Evolutionary conservation across 2,329 filamentous ascomycete genomes (phyloP).

Genomic region (Acrodontium crateriforme): DNA sequence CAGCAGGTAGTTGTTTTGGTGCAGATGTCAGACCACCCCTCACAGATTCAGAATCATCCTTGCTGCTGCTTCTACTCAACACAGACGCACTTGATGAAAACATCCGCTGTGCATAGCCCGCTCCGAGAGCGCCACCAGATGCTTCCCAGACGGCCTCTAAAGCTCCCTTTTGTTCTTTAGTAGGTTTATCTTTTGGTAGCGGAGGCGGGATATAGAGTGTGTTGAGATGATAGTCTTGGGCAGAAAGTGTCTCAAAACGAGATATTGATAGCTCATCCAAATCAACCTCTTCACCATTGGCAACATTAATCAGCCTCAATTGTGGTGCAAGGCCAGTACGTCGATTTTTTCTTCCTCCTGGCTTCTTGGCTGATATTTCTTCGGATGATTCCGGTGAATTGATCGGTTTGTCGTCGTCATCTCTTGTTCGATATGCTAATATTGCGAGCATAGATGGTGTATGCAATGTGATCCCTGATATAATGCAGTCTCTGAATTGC

Average conservation of each 20-base stretch:
- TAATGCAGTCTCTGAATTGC: slow-evolving; percentile 83
- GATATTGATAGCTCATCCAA: slow-evolving; percentile 77
- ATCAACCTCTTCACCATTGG: slow-evolving; percentile 69
- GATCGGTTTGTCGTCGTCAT: slow-evolving; percentile 48
- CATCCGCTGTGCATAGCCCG: slow-evolving; percentile 63
- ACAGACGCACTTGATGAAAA: slow-evolving; percentile 81
- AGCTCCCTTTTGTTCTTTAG: slow-evolving; percentile 46
- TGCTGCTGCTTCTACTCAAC: slow-evolving; percentile 29
- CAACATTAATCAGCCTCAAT: slow-evolving; percentile 77
- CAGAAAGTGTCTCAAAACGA: slow-evolving; percentile 71
- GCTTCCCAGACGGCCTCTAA: slow-evolving; percentile 86
- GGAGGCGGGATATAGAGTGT: slow-evolving; percentile 66
- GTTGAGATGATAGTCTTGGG: slow-evolving; percentile 82
- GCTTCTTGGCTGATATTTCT: slow-evolving; percentile 47
- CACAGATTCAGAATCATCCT: slow-evolving; percentile 16
- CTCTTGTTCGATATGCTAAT: slow-evolving; percentile 73
- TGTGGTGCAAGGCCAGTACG: slow-evolving; percentile 77
- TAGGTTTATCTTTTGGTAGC: slow-evolving; percentile 43
- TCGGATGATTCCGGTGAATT: slow-evolving; percentile 8
- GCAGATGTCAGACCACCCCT: slow-evolving; percentile 5
- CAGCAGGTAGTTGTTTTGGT: slow-evolving; percentile 15
- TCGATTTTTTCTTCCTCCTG: slow-evolving; percentile 52
- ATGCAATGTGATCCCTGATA: slow-evolving; percentile 94
- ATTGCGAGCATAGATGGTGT: slow-evolving; percentile 81
- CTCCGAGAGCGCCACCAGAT: slow-evolving; percentile 48